Conservation (phyloP, 805 yeast genomes). For the Wickerhamiella cacticola region DNA sequence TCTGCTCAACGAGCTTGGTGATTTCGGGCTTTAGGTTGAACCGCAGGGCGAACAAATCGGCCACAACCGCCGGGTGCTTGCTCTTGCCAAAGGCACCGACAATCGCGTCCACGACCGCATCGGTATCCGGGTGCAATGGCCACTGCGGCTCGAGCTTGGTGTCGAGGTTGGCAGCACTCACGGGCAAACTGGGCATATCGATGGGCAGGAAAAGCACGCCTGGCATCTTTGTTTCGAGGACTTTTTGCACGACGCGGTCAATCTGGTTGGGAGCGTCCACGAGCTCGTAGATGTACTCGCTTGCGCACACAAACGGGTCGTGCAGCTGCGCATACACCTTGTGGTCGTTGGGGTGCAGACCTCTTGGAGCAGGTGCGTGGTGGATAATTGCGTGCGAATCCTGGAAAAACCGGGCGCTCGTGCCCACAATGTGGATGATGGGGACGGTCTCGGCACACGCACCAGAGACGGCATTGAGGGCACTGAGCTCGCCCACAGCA, state of each 20-base stretch:
- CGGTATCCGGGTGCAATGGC: conserved; percentile 15
- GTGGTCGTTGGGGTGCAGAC: conserved; percentile 45
- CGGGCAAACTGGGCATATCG: conserved; percentile 43
- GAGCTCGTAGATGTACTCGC: conserved; percentile 38
- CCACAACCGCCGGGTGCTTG: conserved; percentile 51
- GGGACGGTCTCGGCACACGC: conserved; percentile 74
- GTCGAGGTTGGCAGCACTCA: conserved; percentile 31
- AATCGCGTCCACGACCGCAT: conserved; percentile 34
- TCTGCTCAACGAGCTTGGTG: conserved; percentile 38
- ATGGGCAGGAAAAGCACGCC: conserved; percentile 72
- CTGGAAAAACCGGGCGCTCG: conserved; percentile 38
- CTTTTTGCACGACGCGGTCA: conserved; percentile 50
- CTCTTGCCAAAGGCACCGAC: conserved; percentile 41
- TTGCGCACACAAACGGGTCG: conserved; percentile 44
- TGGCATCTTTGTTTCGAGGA: conserved; percentile 53
- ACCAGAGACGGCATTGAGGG: conserved; percentile 71
- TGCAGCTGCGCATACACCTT: conserved; percentile 56
- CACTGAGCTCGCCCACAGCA: conserved; percentile 85
- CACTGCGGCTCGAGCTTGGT: background rate
- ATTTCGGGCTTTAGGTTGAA: conserved; percentile 28
- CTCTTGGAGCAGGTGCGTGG: conserved; percentile 30
- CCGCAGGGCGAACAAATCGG: conserved; percentile 59
- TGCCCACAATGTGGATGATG: conserved; percentile 74
- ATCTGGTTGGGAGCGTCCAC: conserved; percentile 44
- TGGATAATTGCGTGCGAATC: conserved; percentile 29